Percentiles rank a stretch among this genome's conserved stretches.
These are phyloP conservation scores for Orbilia oligospora DNA, from an alignment of 2,329 filamentous ascomycete genomes.

Conservation along the genomic window DNA sequence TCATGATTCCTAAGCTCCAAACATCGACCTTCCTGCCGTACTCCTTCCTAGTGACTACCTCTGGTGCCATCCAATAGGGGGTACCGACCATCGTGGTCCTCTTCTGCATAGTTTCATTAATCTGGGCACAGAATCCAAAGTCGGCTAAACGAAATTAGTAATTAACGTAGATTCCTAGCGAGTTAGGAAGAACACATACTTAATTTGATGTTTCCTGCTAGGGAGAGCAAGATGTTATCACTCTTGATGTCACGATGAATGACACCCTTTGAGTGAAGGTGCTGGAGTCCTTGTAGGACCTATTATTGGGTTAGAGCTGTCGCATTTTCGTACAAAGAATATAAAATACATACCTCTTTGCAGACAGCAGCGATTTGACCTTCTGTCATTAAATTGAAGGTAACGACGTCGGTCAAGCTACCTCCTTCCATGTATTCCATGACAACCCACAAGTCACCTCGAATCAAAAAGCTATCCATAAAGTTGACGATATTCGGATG, in stretches of 20 bases:
- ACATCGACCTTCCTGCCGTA: slow-evolving; percentile 99
- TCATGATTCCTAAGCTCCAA: slow-evolving; percentile 99
- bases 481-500: slow-evolving; percentile 99
- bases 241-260: slow-evolving; percentile 99
- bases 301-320: slow-evolving; percentile 64
- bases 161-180: not conserved
- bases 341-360: slow-evolving; percentile 75
- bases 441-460: slow-evolving; percentile 95
- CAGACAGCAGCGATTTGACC: slow-evolving; percentile 97
- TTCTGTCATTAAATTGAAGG: slow-evolving; percentile 99
- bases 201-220: slow-evolving; percentile 96
- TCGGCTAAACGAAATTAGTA: slow-evolving; percentile 76
- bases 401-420: slow-evolving; percentile 96
- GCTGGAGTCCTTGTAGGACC: slow-evolving; percentile 90
- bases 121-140: slow-evolving; percentile 98
- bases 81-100: slow-evolving; percentile 99
- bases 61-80: slow-evolving; percentile 99
- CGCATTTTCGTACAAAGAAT: not conserved
- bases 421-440: slow-evolving; percentile 99
- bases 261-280: slow-evolving; percentile 96
- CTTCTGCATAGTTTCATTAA: slow-evolving; percentile 97
- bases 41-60: slow-evolving; percentile 96
- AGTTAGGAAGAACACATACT: slow-evolving; percentile 71
- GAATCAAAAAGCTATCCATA: slow-evolving; percentile 93
- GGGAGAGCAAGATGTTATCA: slow-evolving; percentile 93